These are phyloP conservation scores for Ormosia emarginata DNA, from an alignment of 306 rosid species.

Conservation along the genomic window DNA sequence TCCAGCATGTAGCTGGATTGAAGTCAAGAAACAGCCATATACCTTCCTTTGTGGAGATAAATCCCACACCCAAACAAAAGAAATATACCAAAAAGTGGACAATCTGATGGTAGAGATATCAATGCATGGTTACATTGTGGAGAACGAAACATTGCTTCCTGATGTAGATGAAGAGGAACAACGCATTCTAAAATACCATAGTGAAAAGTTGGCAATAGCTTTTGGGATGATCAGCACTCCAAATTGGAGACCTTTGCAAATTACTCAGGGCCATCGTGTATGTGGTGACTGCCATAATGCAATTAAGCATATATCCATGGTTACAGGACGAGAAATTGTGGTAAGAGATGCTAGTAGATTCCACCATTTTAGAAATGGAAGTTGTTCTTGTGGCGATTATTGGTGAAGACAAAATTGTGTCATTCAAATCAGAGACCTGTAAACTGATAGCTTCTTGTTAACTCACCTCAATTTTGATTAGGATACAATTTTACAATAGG, in stretches of 20 bases:
- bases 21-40: conserved; percentile 54
- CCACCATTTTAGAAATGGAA: conserved; percentile 81
- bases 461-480: neutral
- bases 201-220: conserved; percentile 84
- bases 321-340: conserved; percentile 69
- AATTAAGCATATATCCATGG: conserved; percentile 69
- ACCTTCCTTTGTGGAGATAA: conserved; percentile 62
- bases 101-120: conserved; percentile 61
- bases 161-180: conserved; percentile 79
- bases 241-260: conserved; percentile 58
- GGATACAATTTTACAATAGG: neutral
- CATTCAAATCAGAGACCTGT: neutral
- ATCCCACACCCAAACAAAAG: conserved; percentile 42
- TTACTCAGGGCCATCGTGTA: conserved; percentile 74
- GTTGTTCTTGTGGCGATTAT: conserved; percentile 88
- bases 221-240: conserved; percentile 67
- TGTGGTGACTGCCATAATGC: conserved; percentile 73
- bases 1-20: conserved; percentile 71
- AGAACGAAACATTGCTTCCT: conserved; percentile 53
- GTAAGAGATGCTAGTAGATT: conserved; percentile 79
- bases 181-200: conserved; percentile 47
- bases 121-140: conserved; percentile 47
- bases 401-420: conserved; percentile 51
- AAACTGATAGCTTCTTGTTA: neutral
- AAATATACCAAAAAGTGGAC: conserved; percentile 57